Evolutionary conservation across 2,329 filamentous ascomycete genomes (phyloP).

Genomic region (Pseudocercospora macadamiae): DNA sequence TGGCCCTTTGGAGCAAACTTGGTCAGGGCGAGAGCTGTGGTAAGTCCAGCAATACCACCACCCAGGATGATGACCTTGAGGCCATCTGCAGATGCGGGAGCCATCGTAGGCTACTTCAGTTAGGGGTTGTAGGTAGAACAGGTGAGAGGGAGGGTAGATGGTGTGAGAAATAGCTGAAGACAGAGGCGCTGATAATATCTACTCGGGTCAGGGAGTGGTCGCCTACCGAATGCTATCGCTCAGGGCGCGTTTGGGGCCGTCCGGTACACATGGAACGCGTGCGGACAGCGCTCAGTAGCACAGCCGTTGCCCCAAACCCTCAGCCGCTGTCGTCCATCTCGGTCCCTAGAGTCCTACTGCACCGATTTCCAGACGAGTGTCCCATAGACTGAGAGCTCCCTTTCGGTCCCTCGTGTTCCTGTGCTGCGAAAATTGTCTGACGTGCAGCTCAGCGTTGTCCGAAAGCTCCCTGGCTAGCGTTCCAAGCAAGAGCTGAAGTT

Average conservation of each 20-base stretch:
- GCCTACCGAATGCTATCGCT: neutral
- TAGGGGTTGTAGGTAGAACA: neutral
- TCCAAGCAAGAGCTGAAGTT: slow-evolving; percentile 2
- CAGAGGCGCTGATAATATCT: slow-evolving; percentile 4
- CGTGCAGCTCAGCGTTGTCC: neutral
- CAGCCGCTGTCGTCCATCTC: neutral
- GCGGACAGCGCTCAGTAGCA: neutral
- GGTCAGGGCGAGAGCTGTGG: slow-evolving; percentile 53
- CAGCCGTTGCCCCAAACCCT: neutral
- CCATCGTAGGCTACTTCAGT: slow-evolving; percentile 23
- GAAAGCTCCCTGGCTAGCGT: slow-evolving; percentile 5
- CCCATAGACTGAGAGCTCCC: neutral
- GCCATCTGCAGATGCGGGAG: slow-evolving; percentile 34
- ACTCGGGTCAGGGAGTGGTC: neutral
- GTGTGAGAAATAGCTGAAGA: neutral
- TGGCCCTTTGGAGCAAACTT: slow-evolving; percentile 44
- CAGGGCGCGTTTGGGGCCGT: slow-evolving; percentile 5
- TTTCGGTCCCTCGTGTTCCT: neutral
- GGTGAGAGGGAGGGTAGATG: neutral
- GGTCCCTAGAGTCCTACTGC: neutral
- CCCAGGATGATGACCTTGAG: slow-evolving; percentile 54
- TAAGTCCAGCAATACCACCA: slow-evolving; percentile 56
- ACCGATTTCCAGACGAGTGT: neutral
- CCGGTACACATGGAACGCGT: neutral
- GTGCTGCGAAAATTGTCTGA: neutral